Base-by-base conservation (phyloP, 805 yeast species). In the Cyberlindnera lachancei region DNA sequence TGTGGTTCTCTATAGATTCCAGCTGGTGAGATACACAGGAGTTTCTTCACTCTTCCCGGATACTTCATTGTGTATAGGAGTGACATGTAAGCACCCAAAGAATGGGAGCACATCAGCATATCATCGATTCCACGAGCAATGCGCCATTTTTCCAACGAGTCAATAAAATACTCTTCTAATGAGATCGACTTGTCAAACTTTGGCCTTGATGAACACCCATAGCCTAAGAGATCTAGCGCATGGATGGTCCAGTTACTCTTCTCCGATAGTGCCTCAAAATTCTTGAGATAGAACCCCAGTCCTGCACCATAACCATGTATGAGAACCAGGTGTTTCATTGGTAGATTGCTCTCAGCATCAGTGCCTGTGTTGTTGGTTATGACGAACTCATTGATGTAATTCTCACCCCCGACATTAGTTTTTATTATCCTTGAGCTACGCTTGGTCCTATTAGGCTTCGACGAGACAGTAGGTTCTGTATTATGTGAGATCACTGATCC, bases 281-380 rank as follows among this genome's bases (percentile, higher is more conserved):
- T 90, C 46, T 78, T 79, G 33, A 80, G 60, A 47, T 79, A 92
- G 44, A 87, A 78, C 0, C 95, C 97, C 18, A 87, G 59, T 1
- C 95, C 92, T 0, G 97, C 96, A 4, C 96, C 97, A 51, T 90
- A 90, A 0, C 98, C 98, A 56, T 90, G 98, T 10, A 90, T 64
- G 31, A 90, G 61, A 0, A 92, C 85, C 16, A 87, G 55, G 55
- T 81, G 71, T 44, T 59, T 60, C 30, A 55, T 33, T 8, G 25
- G n/a, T n/a, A n/a, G n/a, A n/a, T n/a, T n/a, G n/a, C n/a, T n/a
- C n/a, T 12, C 18, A 21, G 24, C 34, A 40, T 24, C 22, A 36
- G 30, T 53, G 53, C 62, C 61, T 29, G 60, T 59, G 36, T 66
- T 65, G 40, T 78, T 73, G 27, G 61, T 61, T 20, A 88, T 70